phyloP scores from a whole-genome alignment of 2,329 filamentous ascomycete species.

The Fusarium metavorans region DNA sequence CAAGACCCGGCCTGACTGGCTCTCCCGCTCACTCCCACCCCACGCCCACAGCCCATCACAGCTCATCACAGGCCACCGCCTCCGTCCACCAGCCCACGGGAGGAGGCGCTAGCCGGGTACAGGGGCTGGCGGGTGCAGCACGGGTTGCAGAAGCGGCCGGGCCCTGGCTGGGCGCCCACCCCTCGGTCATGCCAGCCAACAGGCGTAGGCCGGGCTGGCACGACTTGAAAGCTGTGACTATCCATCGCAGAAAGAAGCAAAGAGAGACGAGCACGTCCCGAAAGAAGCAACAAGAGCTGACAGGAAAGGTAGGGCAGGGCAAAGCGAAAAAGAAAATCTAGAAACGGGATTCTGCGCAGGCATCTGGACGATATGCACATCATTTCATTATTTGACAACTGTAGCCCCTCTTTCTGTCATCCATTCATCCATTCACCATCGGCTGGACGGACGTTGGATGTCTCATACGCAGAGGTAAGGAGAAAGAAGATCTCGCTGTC shows the following conservation, averaged over 20 bases:
- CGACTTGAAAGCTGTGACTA: not conserved
- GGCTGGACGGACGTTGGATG: not conserved
- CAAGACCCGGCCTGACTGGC: conserved; percentile 29
- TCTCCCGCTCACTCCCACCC: conserved; percentile 7
- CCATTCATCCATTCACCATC: conserved; percentile 9
- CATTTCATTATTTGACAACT: not conserved
- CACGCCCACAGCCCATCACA: conserved; percentile 11
- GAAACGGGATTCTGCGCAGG: conserved; percentile 13
- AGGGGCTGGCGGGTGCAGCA: not conserved
- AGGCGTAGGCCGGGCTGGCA: not conserved
- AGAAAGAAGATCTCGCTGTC: not conserved
- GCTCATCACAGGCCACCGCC: conserved; percentile 10
- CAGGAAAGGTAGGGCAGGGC: not conserved
- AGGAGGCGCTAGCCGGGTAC: conserved; percentile 14
- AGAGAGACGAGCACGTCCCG: not conserved
- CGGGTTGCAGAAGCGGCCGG: not conserved
- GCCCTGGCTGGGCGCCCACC: not conserved
- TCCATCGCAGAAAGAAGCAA: conserved; percentile 2
- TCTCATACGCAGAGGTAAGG: not conserved
- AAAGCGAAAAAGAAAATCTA: not conserved
- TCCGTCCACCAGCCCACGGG: conserved; percentile 16
- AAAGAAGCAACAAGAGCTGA: conserved; percentile 3
- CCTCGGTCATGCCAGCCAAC: conserved; percentile 16
- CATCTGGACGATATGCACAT: not conserved
- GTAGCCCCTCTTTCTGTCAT: not conserved